Base-by-base conservation (phyloP, 768 basidiomycete species). In the Mrakia blollopis region DNA sequence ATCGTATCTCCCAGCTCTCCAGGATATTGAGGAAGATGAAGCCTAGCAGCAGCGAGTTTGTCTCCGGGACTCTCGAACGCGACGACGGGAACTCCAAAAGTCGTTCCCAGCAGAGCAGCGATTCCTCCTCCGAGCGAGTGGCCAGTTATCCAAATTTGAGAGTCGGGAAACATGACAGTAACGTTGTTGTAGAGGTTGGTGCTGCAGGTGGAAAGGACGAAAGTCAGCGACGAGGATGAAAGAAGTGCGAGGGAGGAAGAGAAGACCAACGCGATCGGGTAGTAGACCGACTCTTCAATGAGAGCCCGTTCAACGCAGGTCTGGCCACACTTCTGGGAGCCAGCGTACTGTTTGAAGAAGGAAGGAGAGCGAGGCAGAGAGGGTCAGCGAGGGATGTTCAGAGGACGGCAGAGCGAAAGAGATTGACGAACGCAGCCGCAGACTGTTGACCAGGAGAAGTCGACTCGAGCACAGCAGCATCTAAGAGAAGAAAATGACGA, bases 381-480 rank as follows among this genome's bases (percentile, higher is more conserved):
- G 14, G 16, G 14, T n/a, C n/a, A 50, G 47, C 14, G 47, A 16
- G 14, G 13, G 39, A 41, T 11, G 11, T 5, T 41, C 39, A 11
- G 39, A 21, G 16, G 47, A 50, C 5, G 18, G 18, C 13, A 18
- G 18, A 7, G n/a, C 52, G 23, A 39, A 7, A 73, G 25, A 7
- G 37, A 61, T 21, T 30, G 16, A 74, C 73, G 37, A 28, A 74
- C 73, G 83, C 96, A 98, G 69, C 88, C 91, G 82, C 96, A 98
- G 0, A 97, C 96, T 0, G 96, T 87, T 28, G 88, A 89, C 96
- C 96, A 98, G 0, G 92, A 92, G 73, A 93, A 92, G 47, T 92
- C 93, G n/a, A 98, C 92, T 10, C 91, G 87, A 2, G 94, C 95
- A 81, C 96, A 98, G 83, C 96, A 98, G 84, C 96, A 98, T 9